phyloP scores from a whole-genome alignment of 176 grass and related monocot species.

The Oryza meyeriana region DNA sequence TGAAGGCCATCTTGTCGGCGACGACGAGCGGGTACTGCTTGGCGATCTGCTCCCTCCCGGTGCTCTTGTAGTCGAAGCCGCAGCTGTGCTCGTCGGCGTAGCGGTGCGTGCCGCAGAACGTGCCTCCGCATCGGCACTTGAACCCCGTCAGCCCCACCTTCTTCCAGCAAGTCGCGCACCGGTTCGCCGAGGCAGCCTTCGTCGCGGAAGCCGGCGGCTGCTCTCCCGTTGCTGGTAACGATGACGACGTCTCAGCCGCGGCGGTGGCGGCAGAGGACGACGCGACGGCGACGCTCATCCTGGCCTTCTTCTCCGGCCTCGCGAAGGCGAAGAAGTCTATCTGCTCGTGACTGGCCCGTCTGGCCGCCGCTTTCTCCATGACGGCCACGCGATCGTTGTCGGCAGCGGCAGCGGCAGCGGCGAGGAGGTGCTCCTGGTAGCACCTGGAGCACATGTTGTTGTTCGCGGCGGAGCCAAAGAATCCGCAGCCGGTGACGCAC shows the following conservation, averaged over 20 bases:
- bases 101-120: slow-evolving; percentile 49
- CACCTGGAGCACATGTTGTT: background rate
- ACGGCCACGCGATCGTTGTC: background rate
- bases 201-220: background rate
- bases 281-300: background rate
- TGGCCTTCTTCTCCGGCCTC: slow-evolving; percentile 17
- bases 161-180: slow-evolving; percentile 55
- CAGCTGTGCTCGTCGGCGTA: slow-evolving; percentile 50
- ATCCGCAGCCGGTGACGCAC: slow-evolving; percentile 66
- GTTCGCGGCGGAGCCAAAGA: slow-evolving; percentile 33
- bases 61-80: slow-evolving; percentile 55
- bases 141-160: slow-evolving; percentile 61
- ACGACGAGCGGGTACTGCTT: slow-evolving; percentile 43
- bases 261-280: background rate
- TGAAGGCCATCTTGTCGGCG: slow-evolving; percentile 45
- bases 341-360: background rate
- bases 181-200: slow-evolving; percentile 8
- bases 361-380: background rate
- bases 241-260: background rate
- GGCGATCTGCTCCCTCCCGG: slow-evolving; percentile 39
- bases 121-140: slow-evolving; percentile 57
- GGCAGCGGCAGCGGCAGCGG: too few species aligned
- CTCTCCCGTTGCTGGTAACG: background rate
- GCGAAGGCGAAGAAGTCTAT: background rate
- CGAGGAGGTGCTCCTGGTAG: background rate